phyloP scores from a whole-genome alignment of 495 filamentous ascomycete genomes.

The Penicillium atrosanguineum region DNA sequence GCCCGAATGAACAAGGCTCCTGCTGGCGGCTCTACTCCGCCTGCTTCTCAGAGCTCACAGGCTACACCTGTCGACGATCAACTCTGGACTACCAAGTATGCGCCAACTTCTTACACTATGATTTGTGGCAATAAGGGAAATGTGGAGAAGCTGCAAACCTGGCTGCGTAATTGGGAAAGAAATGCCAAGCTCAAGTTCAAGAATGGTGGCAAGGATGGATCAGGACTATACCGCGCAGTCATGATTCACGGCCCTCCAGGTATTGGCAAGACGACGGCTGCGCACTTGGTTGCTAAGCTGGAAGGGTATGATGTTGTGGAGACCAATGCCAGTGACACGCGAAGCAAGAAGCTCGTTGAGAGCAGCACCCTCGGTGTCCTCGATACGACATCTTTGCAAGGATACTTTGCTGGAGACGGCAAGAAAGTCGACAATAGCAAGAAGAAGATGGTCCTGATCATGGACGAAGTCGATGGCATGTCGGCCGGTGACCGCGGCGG shows the following conservation, averaged over 20 bases:
- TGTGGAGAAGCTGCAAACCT: conserved; percentile 85
- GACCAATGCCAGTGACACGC: conserved; percentile 94
- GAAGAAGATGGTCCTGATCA: conserved; percentile 91
- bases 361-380: conserved; percentile 79
- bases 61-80: conserved; percentile 53
- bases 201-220: conserved; percentile 76
- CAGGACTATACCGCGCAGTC: conserved; percentile 72
- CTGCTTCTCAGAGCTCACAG: conserved; percentile 20
- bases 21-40: conserved; percentile 12
- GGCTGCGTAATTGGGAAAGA: conserved; percentile 80
- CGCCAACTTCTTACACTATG: conserved; percentile 74
- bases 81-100: conserved; percentile 96
- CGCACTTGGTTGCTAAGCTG: conserved; percentile 87
- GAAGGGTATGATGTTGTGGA: conserved; percentile 93
- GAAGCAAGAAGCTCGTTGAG: conserved; percentile 97
- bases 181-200: conserved; percentile 72
- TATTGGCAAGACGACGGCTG: conserved; percentile 97
- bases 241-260: conserved; percentile 94
- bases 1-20: conserved; percentile 9
- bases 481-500: conserved; percentile 94
- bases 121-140: conserved; percentile 93
- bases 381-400: conserved; percentile 87
- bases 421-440: conserved; percentile 76
- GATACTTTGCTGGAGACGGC: conserved; percentile 85
- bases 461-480: conserved; percentile 99